These are phyloP conservation scores for Mortierella sp. DNA, from an alignment of 371 early-diverging fungal genomes.

Conservation along the genomic window DNA sequence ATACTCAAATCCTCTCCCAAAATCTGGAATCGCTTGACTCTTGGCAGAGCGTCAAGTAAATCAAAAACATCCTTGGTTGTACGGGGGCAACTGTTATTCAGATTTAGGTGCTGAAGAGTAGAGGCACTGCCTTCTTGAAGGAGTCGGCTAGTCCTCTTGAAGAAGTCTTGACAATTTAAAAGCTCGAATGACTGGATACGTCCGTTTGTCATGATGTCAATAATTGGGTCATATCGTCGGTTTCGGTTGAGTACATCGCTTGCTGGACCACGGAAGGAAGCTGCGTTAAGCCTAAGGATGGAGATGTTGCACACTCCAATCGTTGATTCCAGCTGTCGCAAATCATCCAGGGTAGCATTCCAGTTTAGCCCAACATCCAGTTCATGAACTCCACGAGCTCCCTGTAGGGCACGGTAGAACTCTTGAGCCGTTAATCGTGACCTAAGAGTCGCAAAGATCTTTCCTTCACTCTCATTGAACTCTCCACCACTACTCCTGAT, in stretches of 20 bases:
- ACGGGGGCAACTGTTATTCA: too few species aligned
- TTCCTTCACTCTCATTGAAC: too few species aligned
- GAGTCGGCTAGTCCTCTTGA: neutral
- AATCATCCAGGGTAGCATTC: conserved; percentile 12
- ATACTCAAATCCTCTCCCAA: too few species aligned
- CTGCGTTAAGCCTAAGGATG: conserved; percentile 3
- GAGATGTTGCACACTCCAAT: too few species aligned
- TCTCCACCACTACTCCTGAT: too few species aligned
- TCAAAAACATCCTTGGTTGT: too few species aligned
- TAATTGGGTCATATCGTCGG: conserved; percentile 15
- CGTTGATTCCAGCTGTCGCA: conserved; percentile 4
- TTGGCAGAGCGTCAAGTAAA: too few species aligned
- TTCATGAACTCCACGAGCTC: conserved; percentile 4
- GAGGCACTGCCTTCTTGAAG: too few species aligned
- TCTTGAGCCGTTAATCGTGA: too few species aligned
- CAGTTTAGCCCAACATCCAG: conserved; percentile 8
- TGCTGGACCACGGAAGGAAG: neutral
- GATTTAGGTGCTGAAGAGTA: too few species aligned
- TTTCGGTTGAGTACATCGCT: neutral
- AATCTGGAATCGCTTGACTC: too few species aligned
- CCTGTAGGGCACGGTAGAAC: conserved; percentile 11
- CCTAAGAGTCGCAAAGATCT: too few species aligned
- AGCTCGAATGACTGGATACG: conserved; percentile 7
- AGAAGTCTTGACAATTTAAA: conserved; percentile 11
- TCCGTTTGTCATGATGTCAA: conserved; percentile 7